Conservation (phyloP, 495 filamentous ascomycete species). For the Tuber magnatum region DNA sequence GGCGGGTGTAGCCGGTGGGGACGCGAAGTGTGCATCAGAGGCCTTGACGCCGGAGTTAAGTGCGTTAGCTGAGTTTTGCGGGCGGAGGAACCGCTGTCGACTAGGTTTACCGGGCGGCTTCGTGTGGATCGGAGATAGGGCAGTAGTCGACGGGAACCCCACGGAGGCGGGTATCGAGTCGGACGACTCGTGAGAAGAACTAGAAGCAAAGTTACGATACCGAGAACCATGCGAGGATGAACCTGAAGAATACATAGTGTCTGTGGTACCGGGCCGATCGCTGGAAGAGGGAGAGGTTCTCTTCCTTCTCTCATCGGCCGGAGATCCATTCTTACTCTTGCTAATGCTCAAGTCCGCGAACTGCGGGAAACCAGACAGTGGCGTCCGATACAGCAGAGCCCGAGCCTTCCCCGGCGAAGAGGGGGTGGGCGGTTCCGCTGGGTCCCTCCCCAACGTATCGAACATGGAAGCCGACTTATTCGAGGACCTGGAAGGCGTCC, state of each 20-base stretch:
- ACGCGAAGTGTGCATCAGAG: slow-evolving; percentile 27
- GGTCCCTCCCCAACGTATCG: slow-evolving; percentile 25
- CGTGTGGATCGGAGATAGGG: slow-evolving; percentile 17
- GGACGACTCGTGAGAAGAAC: slow-evolving; percentile 24
- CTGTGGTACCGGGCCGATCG: slow-evolving; percentile 26
- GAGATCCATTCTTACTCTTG: slow-evolving; percentile 30
- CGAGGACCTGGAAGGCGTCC: slow-evolving; percentile 40
- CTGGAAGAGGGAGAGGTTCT: slow-evolving; percentile 20
- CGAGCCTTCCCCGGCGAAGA: slow-evolving; percentile 28
- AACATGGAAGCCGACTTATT: slow-evolving; percentile 25
- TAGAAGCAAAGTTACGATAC: slow-evolving; percentile 14
- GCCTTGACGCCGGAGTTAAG: slow-evolving; percentile 27
- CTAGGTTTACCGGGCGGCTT: slow-evolving; percentile 23
- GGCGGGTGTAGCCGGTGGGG: slow-evolving; percentile 50
- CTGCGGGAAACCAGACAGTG: slow-evolving; percentile 18
- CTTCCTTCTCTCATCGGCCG: slow-evolving; percentile 19
- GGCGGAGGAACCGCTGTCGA: slow-evolving; percentile 35
- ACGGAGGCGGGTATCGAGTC: slow-evolving; percentile 27
- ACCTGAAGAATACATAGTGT: slow-evolving; percentile 22
- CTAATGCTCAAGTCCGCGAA: slow-evolving; percentile 31
- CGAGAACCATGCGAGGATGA: slow-evolving; percentile 23
- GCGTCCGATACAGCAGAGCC: slow-evolving; percentile 18
- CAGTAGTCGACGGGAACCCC: slow-evolving; percentile 37
- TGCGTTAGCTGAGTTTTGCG: slow-evolving; percentile 38
- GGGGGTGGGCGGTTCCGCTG: slow-evolving; percentile 29